Conservation (phyloP, 495 filamentous ascomycete genomes). For the Penicillium coffeae region DNA sequence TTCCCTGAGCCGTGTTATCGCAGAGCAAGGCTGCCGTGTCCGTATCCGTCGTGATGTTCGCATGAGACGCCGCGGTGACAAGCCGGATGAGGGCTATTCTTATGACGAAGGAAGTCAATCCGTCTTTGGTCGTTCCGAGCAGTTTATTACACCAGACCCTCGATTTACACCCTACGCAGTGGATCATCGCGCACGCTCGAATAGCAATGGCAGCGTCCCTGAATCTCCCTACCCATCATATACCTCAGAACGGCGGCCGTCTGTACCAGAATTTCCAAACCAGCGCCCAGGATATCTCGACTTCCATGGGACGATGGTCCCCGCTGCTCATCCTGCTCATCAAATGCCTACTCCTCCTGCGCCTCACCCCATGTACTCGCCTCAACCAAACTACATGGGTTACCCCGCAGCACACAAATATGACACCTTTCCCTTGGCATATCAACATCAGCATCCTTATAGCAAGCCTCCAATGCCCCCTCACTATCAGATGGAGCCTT, state of each 20-base stretch:
- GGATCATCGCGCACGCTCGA: constrained; percentile 67
- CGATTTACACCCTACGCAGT: constrained; percentile 31
- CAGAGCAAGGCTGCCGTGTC: constrained; percentile 95
- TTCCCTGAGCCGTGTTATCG: constrained; percentile 79
- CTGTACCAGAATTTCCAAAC: constrained; percentile 48
- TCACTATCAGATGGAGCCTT: constrained; percentile 23
- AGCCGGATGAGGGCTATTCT: constrained; percentile 60
- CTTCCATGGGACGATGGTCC: constrained; percentile 38
- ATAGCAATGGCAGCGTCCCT: constrained; percentile 62
- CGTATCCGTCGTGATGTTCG: constrained; percentile 94
- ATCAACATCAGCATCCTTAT: constrained; percentile 25
- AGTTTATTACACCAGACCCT: constrained; percentile 51
- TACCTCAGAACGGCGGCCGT: constrained; percentile 45
- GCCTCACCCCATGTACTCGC: constrained; percentile 42
- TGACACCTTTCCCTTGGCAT: constrained; percentile 35
- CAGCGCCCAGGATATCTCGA: constrained; percentile 33
- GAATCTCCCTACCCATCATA: constrained; percentile 42
- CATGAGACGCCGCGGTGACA: constrained; percentile 85
- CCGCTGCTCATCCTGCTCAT: constrained; percentile 41
- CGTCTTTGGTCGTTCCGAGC: constrained; percentile 54
- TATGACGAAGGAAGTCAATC: constrained; percentile 53
- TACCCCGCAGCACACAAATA: constrained; percentile 26
- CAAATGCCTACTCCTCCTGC: constrained; percentile 44
- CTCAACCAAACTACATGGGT: constrained; percentile 28
- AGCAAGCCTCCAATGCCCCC: constrained; percentile 23